phyloP scores from a whole-genome alignment of 2,329 filamentous ascomycete genomes.

The Purpureocillium takamizusanense region DNA sequence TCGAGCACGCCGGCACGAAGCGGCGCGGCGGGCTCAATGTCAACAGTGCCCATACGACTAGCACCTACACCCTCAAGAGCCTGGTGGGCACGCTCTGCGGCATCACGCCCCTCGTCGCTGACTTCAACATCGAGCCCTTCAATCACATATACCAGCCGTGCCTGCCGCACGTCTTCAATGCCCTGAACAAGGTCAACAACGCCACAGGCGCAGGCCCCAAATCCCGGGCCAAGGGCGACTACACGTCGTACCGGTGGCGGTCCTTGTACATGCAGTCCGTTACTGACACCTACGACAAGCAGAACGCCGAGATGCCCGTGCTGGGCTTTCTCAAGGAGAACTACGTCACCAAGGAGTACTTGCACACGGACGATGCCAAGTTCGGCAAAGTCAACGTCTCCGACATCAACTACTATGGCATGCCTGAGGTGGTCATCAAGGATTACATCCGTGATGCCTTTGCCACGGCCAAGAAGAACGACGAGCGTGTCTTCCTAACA shows the following conservation, averaged over 20 bases:
- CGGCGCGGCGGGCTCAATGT: conserved; percentile 29
- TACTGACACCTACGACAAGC: conserved; percentile 23
- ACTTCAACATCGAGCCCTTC: conserved; percentile 32
- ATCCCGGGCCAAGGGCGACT: conserved; percentile 8
- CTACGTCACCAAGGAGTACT: conserved; percentile 18
- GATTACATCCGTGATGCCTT: conserved; percentile 24
- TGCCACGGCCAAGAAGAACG: conserved; percentile 14
- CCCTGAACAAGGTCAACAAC: conserved; percentile 16
- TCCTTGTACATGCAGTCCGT: conserved; percentile 23
- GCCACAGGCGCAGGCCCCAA: not conserved
- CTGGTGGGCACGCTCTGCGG: conserved; percentile 31
- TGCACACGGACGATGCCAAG: conserved; percentile 17
- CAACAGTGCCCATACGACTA: conserved; percentile 29
- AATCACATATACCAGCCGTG: conserved; percentile 36
- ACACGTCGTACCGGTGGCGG: conserved; percentile 18
- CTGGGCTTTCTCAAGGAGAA: conserved; percentile 20
- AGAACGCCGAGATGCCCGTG: conserved; percentile 17
- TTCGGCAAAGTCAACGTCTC: conserved; percentile 18
- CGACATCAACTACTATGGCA: conserved; percentile 25
- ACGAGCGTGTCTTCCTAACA: conserved; percentile 23
- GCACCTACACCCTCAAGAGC: conserved; percentile 35
- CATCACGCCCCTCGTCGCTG: conserved; percentile 28
- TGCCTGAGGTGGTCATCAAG: conserved; percentile 20
- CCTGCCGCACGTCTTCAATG: conserved; percentile 28
- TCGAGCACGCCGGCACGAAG: conserved; percentile 15